Conservation (phyloP, 257 asterid genomes). For the Nemophila menziesii region DNA sequence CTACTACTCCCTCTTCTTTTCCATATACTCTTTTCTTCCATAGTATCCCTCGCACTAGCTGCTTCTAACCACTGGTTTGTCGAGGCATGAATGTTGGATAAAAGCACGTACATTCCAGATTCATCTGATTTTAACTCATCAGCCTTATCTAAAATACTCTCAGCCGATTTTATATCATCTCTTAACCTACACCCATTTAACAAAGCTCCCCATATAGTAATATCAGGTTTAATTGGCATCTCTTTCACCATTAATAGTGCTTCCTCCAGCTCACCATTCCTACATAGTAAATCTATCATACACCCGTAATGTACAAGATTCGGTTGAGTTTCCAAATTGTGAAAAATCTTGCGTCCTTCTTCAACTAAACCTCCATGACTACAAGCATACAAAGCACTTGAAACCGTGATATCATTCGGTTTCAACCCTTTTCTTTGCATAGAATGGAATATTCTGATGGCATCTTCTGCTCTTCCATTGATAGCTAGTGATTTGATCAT, state of each 20-base stretch:
- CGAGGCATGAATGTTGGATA: conserved; percentile 33
- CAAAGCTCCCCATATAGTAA: conserved; percentile 32
- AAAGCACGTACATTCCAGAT: conserved; percentile 30
- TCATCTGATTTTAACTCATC: conserved; percentile 20
- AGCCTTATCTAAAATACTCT: conserved; percentile 14
- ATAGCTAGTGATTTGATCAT: conserved; percentile 37
- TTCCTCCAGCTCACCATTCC: conserved; percentile 28
- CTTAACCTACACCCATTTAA: conserved; percentile 28
- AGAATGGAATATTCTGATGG: conserved; percentile 23
- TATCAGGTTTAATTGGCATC: conserved; percentile 28
- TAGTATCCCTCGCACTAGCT: conserved; percentile 17
- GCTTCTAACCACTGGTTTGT: conserved; percentile 33
- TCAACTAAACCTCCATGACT: conserved; percentile 39
- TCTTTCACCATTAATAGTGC: conserved; percentile 18
- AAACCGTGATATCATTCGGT: conserved; percentile 25
- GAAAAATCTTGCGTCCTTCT: conserved; percentile 30
- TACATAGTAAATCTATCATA: conserved; percentile 31
- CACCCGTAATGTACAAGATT: conserved; percentile 31
- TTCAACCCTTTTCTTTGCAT: conserved; percentile 22
- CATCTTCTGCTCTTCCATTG: conserved; percentile 37
- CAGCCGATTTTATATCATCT: conserved; percentile 28
- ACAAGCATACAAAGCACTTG: conserved; percentile 35
- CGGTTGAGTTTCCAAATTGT: conserved; percentile 20
- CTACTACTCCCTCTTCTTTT: conserved; percentile 29
- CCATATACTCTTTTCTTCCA: conserved; percentile 29